Base-by-base conservation (phyloP, 2,329 filamentous ascomycete genomes). In the Phaeosphaeria sp. region DNA sequence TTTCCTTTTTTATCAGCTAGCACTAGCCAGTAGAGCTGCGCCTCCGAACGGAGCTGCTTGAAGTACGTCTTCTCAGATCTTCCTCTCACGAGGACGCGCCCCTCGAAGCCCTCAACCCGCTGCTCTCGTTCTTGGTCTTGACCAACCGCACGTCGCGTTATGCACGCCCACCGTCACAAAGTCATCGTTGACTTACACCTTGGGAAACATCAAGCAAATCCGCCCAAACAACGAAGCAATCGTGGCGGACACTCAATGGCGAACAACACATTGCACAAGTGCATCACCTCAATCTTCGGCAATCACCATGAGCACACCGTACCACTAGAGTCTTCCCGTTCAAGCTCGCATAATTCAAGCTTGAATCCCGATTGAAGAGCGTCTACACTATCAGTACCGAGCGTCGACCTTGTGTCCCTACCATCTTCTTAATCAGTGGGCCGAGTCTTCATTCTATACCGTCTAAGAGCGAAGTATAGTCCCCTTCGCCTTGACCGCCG, bases 51-150 rank as follows among this genome's bases (percentile, higher is more conserved):
- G 71, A 59, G 70, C 69, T 68, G 65, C 62, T 64, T 46, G 52
- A 51, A 64, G 25, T 3, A 82, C 79, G 80, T 80, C 81, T 77
- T 82, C 79, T 47, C 77, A 81, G 58, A 82, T 82, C 36, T 72
- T 81, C 54, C 73, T 83, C 50, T 82, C 80, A 22, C 68, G 79
- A 53, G 79, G 76, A 52, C 78, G 82, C 58, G 80, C 80, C 43
- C 73, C 68, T 27, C 72, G 75, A 30, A 63, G 73, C 54, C 72
- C 72, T 25, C 63, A 68, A 42, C 62, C 69, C 39, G 54, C 61
- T n/a, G 59, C 68, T 63, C 61, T 72, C 54, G n/a, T 62, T 42
- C 42, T 58, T 17, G 46, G 61, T 30, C 46, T 55, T 23, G 52
- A 62, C 15, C 54, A 60, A 58, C 52, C 62, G 30, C 58, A 57